A percentile compares a stretch with the other conserved stretches of the same genome.
Evolutionary conservation across 441 rosid species (phyloP).

Genomic region (Euphorbia corollata): DNA sequence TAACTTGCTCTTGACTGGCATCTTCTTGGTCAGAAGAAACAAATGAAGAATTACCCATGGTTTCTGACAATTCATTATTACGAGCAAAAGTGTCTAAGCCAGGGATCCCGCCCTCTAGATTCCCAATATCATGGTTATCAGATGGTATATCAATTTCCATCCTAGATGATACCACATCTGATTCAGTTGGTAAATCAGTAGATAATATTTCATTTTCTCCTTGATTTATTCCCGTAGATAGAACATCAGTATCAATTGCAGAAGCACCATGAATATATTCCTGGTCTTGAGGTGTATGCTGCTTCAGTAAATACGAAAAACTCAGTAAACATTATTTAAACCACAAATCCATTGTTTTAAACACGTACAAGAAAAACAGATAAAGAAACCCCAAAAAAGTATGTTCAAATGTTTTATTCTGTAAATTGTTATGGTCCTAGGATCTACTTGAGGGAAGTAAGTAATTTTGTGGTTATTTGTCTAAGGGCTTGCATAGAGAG

Average conservation of each 20-base stretch:
- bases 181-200: slow-evolving; percentile 39
- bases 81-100: slow-evolving; percentile 70
- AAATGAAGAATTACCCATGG: slow-evolving; percentile 48
- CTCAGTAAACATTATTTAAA: slow-evolving; percentile 10
- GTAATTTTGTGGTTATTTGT: no score
- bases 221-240: slow-evolving; percentile 30
- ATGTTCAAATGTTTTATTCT: background rate
- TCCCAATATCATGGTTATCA: slow-evolving; percentile 38
- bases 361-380: slow-evolving; percentile 1
- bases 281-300: slow-evolving; percentile 38
- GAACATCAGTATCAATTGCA: slow-evolving; percentile 24
- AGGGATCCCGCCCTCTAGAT: slow-evolving; percentile 70
- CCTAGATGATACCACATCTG: slow-evolving; percentile 39
- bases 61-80: slow-evolving; percentile 49
- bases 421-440: no score
- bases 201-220: slow-evolving; percentile 42
- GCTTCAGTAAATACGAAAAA: slow-evolving; percentile 25
- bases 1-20: slow-evolving; percentile 55
- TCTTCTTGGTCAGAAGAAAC: slow-evolving; percentile 59
- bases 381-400: background rate
- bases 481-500: no score
- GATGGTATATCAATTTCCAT: slow-evolving; percentile 38
- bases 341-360: slow-evolving; percentile 8
- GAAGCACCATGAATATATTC: slow-evolving; percentile 38
- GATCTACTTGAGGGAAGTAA: no score